Percentiles rank a stretch among this genome's conserved stretches.
Evolutionary conservation across 495 filamentous ascomycete species (phyloP).

Genomic region (Neurospora intermedia): DNA sequence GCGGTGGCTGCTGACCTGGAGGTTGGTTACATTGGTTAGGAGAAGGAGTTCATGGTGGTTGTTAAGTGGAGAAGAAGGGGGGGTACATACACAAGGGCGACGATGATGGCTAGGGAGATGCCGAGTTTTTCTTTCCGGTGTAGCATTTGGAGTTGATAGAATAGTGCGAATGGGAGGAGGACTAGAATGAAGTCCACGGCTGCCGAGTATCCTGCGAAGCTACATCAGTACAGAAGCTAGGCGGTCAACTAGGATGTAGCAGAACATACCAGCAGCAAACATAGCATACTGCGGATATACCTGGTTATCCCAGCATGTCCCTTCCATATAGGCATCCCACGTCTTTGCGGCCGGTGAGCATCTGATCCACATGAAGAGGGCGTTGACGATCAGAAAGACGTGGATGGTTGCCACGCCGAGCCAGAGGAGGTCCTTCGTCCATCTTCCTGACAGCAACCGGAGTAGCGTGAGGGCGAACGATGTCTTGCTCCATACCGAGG

Average conservation of each 20-base stretch:
- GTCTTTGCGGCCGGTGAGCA: conserved; percentile 21
- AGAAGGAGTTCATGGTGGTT: not conserved
- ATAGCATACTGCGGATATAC: conserved; percentile 15
- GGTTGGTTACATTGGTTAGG: not conserved
- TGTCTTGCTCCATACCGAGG: conserved; percentile 27
- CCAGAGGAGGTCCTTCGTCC: conserved; percentile 14
- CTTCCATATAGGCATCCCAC: conserved; percentile 20
- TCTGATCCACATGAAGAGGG: conserved; percentile 23
- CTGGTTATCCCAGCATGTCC: conserved; percentile 22
- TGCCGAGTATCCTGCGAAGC: conserved; percentile 19
- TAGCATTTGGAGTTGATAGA: conserved; percentile 23
- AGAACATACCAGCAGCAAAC: conserved; percentile 15
- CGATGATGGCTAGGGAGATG: conserved; percentile 29
- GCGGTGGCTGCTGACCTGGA: conserved; percentile 21
- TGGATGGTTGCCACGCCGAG: conserved; percentile 25
- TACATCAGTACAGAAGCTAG: too few species aligned
- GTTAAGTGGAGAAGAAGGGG: not conserved
- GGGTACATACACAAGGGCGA: conserved; percentile 27
- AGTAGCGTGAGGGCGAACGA: conserved; percentile 27
- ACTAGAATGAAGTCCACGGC: conserved; percentile 26
- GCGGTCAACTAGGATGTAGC: too few species aligned
- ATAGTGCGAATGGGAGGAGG: conserved; percentile 23
- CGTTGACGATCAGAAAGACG: conserved; percentile 22
- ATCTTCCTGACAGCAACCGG: conserved; percentile 12
- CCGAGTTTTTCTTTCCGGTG: conserved; percentile 27